A percentile compares a stretch with the other conserved stretches of the same genome.
These are phyloP conservation scores for Chalara sp. DNA, from an alignment of 2,329 filamentous ascomycete species.

Conservation along the genomic window DNA sequence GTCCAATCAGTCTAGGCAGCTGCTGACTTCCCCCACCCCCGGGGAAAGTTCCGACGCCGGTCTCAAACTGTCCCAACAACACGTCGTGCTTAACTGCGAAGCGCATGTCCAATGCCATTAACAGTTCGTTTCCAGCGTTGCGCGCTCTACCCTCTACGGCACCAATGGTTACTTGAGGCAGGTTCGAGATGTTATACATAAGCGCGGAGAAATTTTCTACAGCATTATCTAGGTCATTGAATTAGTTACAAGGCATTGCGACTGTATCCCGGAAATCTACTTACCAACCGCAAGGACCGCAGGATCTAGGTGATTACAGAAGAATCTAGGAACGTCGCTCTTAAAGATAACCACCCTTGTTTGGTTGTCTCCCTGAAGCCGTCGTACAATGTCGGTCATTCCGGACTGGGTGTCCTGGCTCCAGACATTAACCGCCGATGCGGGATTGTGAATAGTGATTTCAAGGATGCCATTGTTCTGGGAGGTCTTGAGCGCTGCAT, in stretches of 20 bases:
- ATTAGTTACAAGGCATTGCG: background rate
- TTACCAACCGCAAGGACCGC: too few relatives aligned
- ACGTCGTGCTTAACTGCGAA: slow-evolving; percentile 3
- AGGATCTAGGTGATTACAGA: too few relatives aligned
- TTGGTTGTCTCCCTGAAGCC: too few relatives aligned
- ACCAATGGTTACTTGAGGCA: background rate
- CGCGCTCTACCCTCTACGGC: background rate
- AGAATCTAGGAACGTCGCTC: too few relatives aligned
- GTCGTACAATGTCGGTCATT: background rate
- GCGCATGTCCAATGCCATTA: slow-evolving; percentile 10
- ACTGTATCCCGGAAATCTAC: too few relatives aligned
- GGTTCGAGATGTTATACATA: background rate
- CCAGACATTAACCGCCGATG: background rate
- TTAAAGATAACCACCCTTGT: too few relatives aligned
- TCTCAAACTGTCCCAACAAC: slow-evolving; percentile 7
- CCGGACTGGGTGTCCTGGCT: background rate
- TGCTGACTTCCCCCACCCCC: slow-evolving; percentile 6
- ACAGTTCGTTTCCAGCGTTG: slow-evolving; percentile 8
- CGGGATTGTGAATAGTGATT: background rate
- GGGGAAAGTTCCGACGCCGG: slow-evolving; percentile 4
- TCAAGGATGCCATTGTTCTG: background rate
- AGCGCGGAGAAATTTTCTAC: background rate
- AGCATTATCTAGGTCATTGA: background rate
- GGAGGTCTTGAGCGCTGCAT: background rate
- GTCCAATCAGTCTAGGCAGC: slow-evolving; percentile 8